Evolutionary conservation across 2,329 filamentous ascomycete species (phyloP), one percentile per base, ranked within the genome.

Genomic region (Colletotrichum sp.): DNA sequence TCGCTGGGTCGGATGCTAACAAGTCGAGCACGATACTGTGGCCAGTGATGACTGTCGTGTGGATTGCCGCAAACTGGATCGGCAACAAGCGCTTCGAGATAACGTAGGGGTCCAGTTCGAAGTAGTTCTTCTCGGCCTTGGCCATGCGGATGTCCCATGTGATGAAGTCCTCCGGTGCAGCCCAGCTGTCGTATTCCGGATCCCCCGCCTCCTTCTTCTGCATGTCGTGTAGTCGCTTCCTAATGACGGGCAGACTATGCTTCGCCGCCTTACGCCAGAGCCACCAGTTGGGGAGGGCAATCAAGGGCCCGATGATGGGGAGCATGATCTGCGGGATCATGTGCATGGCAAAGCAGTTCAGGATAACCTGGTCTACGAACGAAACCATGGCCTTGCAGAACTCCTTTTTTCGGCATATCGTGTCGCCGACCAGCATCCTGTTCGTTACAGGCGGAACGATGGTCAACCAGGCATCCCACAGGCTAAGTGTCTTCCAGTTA

Each of bases 61-160:
- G 90, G 30, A 91, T 90, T 21, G 89, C 88, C 4, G 90, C 90
- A 75, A 92, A 91, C 79, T 91, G 88, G 58, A 92, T 83, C 1
- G 90, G 88, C 43, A 92, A 82, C 7, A 92, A 80, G 16, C 88
- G 85, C 76, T 88, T 86, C 3, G 89, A 88, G 18, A 92, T 86
- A 56, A 85, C 84, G 4, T 83, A 79, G 0, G 90, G 85, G 28
- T 88, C 82, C 26, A 90, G 84, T 71, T 92, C 89, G 10, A 80
- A 78, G 0, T 70, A 4, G 6, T 83, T 83, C 8, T 83, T 83
- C 69, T 91, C 89, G 1, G 83, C 82, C 38, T 82, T 81, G 18
- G 90, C 90, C 28, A 88, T 85, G 18, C 87, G 85, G 71, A 92
- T 90, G 61, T 86, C 84, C 91, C 91, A 93, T 7, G 88, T 91